Evolutionary conservation across 176 grass and related monocot genomes (phyloP).

Genomic region (Bromus sterilis): DNA sequence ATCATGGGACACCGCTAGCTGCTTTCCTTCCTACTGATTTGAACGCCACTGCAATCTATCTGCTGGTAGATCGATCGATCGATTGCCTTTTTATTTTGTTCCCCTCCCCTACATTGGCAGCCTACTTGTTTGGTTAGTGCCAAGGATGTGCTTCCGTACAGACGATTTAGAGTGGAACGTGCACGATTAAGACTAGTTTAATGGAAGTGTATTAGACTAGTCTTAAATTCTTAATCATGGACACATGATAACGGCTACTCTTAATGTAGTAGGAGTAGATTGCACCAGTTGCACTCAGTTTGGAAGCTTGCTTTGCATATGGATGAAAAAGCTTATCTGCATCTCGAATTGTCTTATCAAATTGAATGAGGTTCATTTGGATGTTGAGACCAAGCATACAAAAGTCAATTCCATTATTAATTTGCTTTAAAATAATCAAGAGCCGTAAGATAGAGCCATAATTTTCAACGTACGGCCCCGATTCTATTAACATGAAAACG

Average conservation of each 20-base stretch:
- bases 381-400: too few species aligned
- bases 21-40: constrained; percentile 27
- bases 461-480: too few species aligned
- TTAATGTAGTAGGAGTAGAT: too few species aligned
- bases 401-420: too few species aligned
- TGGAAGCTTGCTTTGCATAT: background rate
- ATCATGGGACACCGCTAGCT: background rate
- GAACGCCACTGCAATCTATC: constrained; percentile 51
- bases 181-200: background rate
- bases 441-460: too few species aligned
- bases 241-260: background rate
- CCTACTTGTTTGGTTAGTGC: background rate
- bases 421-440: too few species aligned
- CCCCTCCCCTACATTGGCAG: constrained; percentile 3
- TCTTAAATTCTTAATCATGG: background rate
- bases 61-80: constrained; percentile 21
- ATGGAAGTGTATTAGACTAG: background rate
- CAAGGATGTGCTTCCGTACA: background rate
- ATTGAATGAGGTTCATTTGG: background rate
- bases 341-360: background rate
- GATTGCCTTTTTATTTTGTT: background rate
- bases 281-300: background rate
- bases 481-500: background rate
- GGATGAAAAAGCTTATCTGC: background rate
- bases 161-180: background rate